These are phyloP conservation scores for Fusarium liriodendri DNA, from an alignment of 2,329 filamentous ascomycete species.

Conservation along the genomic window DNA sequence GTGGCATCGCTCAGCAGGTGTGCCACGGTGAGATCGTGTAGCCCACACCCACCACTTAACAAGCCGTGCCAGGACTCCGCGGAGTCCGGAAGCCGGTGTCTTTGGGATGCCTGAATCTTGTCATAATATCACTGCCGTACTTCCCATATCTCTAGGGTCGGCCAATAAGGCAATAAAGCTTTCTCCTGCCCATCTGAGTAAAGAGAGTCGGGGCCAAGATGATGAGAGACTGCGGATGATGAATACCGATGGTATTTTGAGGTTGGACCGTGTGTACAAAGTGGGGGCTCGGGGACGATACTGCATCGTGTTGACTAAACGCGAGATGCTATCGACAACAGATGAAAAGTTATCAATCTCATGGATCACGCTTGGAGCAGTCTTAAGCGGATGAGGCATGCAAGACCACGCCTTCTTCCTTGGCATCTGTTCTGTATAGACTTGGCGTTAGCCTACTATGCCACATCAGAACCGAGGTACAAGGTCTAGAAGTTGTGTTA, in stretches of 20 bases:
- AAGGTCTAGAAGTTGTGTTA: conserved; percentile 15
- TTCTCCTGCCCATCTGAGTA: background rate
- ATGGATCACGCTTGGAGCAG: background rate
- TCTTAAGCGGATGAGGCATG: background rate
- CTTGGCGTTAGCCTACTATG: conserved; percentile 6
- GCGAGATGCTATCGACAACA: background rate
- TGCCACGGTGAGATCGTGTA: conserved; percentile 28
- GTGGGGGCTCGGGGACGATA: background rate
- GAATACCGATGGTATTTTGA: background rate
- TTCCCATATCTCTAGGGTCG: conserved; percentile 2
- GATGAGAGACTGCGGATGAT: background rate
- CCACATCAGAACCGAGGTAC: conserved; percentile 19
- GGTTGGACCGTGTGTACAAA: background rate
- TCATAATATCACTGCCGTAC: conserved; percentile 14
- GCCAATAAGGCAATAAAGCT: conserved; percentile 1
- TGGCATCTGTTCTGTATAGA: background rate
- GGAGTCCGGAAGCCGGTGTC: conserved; percentile 38
- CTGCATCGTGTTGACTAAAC: background rate
- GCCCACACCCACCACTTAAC: conserved; percentile 1
- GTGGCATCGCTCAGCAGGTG: conserved; percentile 16
- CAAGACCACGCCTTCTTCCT: background rate
- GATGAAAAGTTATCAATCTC: background rate
- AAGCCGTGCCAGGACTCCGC: conserved; percentile 6
- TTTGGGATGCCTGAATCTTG: conserved; percentile 11
- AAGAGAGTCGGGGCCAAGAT: background rate